phyloP scores from a whole-genome alignment of 106 monocot species.

The Dioscorea dumetorum region DNA sequence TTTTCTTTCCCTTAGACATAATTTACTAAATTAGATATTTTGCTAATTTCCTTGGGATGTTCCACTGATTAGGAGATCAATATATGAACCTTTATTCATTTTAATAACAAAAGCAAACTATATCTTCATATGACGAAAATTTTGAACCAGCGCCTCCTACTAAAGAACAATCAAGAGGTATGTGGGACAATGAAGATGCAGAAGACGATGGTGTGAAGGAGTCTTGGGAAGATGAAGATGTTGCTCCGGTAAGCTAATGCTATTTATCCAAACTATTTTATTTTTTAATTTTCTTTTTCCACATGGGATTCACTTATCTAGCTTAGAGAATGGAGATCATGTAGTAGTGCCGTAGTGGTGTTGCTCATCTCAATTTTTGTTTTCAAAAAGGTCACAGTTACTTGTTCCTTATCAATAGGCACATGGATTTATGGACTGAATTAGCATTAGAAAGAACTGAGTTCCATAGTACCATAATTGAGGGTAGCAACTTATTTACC shows the following conservation, averaged over 20 bases:
- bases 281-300: background rate
- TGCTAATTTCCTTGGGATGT: background rate
- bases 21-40: background rate
- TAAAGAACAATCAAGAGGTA: background rate
- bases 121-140: slow-evolving; percentile 3
- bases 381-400: background rate
- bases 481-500: background rate
- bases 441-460: background rate
- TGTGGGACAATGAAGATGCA: slow-evolving; percentile 17
- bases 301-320: background rate
- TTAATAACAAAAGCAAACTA: background rate
- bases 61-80: background rate
- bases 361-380: background rate
- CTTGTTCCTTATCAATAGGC: no score
- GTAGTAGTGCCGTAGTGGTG: background rate
- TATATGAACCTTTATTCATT: background rate
- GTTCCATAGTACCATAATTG: background rate
- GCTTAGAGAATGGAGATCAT: background rate
- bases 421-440: background rate
- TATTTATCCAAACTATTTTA: background rate
- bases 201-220: slow-evolving; percentile 13
- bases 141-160: slow-evolving; percentile 6
- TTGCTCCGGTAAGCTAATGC: background rate
- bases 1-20: background rate
- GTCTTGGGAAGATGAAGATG: slow-evolving; percentile 21